Evolutionary conservation across 2,329 filamentous ascomycete species (phyloP), one percentile per base, ranked within the genome.

Genomic region (Cytospora piceicola): DNA sequence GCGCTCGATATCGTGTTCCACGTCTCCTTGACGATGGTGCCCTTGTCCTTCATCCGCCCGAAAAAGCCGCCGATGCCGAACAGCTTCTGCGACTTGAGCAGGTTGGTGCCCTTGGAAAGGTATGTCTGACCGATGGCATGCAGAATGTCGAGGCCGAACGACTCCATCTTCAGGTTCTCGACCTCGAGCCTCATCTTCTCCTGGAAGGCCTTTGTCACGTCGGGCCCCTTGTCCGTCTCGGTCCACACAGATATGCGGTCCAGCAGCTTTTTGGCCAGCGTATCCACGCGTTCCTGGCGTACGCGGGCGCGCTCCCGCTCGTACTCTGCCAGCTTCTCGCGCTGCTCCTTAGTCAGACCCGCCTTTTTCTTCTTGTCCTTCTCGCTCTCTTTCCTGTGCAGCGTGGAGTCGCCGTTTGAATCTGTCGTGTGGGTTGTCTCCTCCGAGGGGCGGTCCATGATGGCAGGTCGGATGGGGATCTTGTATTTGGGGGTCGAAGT

Each of bases 151-250:
- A 99, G 84, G 60, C 95, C 95, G 72, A 99, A 99, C 0, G 92
- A 96, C 80, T 99, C 95, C 93, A 99, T 99, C 84, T 98, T 99
- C 72, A 99, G 83, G 75, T 98, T 96, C 81, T 99, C 95, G 30
- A 96, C 92, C 80, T 99, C 95, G 51, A 98, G 88, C 51, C 90
- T 87, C 71, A 92, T 97, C 86, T 99, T 97, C 76, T 94, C 92
- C 76, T 94, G 90, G 82, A 98, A 99, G 0, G 95, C 92, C 65
- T 81, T 82, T 39, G 94, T 98, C 67, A 97, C 92, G 72, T 96
- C 93, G 17, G 79, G 68, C 55, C 90, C 87, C 81, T 95, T 96
- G 80, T 98, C 95, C 4, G 94, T 97, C 82, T 99, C 95, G 7
- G 95, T 97, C 94, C 94, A 98, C 52, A 98, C 88, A 70, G 90